phyloP scores from a whole-genome alignment of 768 basidiomycete species.

The Agaricus subrufescens region DNA sequence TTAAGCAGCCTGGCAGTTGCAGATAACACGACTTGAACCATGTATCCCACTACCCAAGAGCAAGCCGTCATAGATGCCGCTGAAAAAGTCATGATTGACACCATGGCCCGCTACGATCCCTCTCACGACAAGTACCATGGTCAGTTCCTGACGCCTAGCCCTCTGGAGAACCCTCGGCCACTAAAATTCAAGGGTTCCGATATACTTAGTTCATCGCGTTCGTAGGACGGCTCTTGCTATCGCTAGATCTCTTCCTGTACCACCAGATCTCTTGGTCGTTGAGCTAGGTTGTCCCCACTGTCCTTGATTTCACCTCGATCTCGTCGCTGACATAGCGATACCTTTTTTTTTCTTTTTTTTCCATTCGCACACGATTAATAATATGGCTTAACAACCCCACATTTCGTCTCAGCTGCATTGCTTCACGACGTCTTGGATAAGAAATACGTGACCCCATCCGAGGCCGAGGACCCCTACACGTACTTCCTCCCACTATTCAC shows the following conservation, averaged over 20 bases:
- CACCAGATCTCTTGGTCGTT: constrained; percentile 68
- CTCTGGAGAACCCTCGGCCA: background rate
- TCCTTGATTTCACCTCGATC: background rate
- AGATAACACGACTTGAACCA: constrained; percentile 1
- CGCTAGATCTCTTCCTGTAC: constrained; percentile 42
- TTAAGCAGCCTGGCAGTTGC: background rate
- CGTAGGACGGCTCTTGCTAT: constrained; percentile 70
- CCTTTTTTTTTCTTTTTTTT: background rate
- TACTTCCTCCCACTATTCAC: constrained; percentile 68
- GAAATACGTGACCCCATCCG: constrained; percentile 64
- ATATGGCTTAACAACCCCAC: background rate
- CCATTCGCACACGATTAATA: too few species aligned
- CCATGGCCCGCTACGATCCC: constrained; percentile 75
- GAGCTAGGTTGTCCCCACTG: constrained; percentile 48
- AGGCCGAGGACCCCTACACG: constrained; percentile 55
- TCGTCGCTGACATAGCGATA: background rate
- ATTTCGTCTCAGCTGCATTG: constrained; percentile 54
- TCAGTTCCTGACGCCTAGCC: constrained; percentile 26
- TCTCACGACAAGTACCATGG: constrained; percentile 81
- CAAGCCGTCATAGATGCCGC: constrained; percentile 49
- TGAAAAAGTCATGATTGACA: constrained; percentile 64
- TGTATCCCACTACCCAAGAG: constrained; percentile 55
- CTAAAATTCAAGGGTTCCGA: constrained; percentile 7
- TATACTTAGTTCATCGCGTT: constrained; percentile 68
- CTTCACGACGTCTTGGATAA: constrained; percentile 87